A percentile compares a stretch with the other conserved stretches of the same genome.
Evolutionary conservation across 352 stramenopile species (phyloP).

Genomic region (Aphanomyces invadans): DNA sequence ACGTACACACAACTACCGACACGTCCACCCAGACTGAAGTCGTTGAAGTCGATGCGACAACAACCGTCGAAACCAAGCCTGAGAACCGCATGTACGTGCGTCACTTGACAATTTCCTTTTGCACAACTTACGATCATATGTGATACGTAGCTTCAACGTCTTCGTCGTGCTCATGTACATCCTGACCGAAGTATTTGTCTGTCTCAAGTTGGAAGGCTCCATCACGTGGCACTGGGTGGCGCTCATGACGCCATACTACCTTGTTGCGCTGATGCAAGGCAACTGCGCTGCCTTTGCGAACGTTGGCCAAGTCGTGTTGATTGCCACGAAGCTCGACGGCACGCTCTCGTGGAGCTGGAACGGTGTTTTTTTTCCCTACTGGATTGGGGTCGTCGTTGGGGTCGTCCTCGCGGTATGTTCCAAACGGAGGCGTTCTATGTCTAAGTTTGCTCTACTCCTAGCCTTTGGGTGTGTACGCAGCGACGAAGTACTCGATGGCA

Average conservation of each 20-base stretch:
- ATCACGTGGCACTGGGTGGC: slow-evolving; percentile 17
- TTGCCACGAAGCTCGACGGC: slow-evolving; percentile 19
- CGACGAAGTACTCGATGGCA: slow-evolving; percentile 4
- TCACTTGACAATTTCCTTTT: not conserved
- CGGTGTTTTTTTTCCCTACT: slow-evolving; percentile 13
- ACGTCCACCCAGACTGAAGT: not conserved
- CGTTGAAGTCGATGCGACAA: not conserved
- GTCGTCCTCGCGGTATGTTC: slow-evolving; percentile 8
- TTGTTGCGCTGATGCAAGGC: slow-evolving; percentile 9
- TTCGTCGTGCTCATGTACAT: slow-evolving; percentile 13
- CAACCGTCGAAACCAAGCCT: not conserved
- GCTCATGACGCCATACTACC: slow-evolving; percentile 21
- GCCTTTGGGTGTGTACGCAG: slow-evolving; percentile 10
- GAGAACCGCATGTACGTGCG: slow-evolving; percentile 13
- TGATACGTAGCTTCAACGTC: slow-evolving; percentile 1
- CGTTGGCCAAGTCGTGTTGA: slow-evolving; percentile 10
- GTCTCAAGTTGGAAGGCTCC: slow-evolving; percentile 2
- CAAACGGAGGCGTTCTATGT: not conserved
- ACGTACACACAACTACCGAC: not conserved
- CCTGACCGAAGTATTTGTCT: slow-evolving; percentile 13
- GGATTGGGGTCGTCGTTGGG: slow-evolving; percentile 5
- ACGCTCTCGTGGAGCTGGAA: slow-evolving; percentile 6
- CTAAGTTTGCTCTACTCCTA: not conserved
- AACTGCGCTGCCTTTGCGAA: slow-evolving; percentile 11
- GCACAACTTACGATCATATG: not conserved